Conservation (phyloP, 208 protist genomes). For the Wallacemonas collosoma region DNA sequence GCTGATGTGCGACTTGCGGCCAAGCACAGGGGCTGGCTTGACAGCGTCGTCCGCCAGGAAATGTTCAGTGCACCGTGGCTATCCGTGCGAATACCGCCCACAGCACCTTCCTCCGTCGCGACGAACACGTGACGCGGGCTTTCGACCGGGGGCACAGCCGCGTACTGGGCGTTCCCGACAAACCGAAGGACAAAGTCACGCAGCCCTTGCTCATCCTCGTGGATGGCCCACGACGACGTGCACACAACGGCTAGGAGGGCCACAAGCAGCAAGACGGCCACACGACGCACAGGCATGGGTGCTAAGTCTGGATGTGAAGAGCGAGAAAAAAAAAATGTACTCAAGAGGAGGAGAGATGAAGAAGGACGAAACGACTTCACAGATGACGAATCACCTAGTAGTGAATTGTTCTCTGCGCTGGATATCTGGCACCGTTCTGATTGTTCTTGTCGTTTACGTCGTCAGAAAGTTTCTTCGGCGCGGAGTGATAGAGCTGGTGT, state of each 20-base stretch:
- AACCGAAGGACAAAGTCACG: constrained; percentile 82
- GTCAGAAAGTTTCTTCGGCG: too few relatives aligned
- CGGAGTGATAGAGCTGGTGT: too few relatives aligned
- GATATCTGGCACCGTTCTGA: too few relatives aligned
- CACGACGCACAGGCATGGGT: background rate
- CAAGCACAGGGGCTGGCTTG: constrained; percentile 55
- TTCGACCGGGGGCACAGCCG: constrained; percentile 39
- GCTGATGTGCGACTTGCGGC: constrained; percentile 31
- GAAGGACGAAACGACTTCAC: background rate
- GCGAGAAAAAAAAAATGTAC: background rate
- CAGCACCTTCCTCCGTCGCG: constrained; percentile 66
- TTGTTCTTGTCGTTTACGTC: too few relatives aligned
- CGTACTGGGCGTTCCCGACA: constrained; percentile 72
- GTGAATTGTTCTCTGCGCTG: too few relatives aligned
- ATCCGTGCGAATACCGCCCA: constrained; percentile 51
- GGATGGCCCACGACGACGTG: constrained; percentile 48
- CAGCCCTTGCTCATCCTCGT: constrained; percentile 87
- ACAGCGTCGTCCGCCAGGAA: constrained; percentile 62
- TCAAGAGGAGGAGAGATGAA: background rate
- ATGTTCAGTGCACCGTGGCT: constrained; percentile 37
- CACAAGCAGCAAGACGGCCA: background rate
- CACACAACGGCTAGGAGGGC: constrained; percentile 11
- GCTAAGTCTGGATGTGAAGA: background rate
- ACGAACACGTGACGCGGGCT: constrained; percentile 46
- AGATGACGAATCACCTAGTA: too few relatives aligned